phyloP scores from a whole-genome alignment of 1,284 basidiomycete genomes.

The Sphaerobolus stellatus region DNA sequence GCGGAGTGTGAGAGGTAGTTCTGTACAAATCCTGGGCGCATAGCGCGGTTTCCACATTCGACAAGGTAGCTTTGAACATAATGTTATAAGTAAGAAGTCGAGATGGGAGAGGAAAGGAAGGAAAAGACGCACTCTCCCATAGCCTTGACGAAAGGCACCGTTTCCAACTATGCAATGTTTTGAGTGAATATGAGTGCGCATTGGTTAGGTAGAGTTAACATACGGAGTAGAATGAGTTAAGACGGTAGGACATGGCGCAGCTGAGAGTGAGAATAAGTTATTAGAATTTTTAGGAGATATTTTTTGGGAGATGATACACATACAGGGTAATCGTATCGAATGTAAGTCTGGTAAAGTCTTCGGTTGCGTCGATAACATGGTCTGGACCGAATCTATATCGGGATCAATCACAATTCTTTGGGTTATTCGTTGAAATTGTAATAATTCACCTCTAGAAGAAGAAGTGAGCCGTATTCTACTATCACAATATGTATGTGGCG shows the following conservation, averaged over 20 bases:
- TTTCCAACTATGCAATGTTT: slow-evolving; percentile 24
- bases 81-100: background rate
- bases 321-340: slow-evolving; percentile 47
- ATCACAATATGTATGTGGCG: background rate
- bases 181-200: background rate
- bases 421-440: background rate
- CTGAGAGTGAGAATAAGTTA: background rate
- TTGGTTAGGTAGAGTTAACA: background rate
- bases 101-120: too few relatives aligned
- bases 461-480: background rate
- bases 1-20: slow-evolving; percentile 33
- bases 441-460: background rate
- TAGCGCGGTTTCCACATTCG: slow-evolving; percentile 38
- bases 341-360: slow-evolving; percentile 49
- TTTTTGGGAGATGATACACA: background rate
- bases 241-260: slow-evolving; percentile 43
- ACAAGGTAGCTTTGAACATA: slow-evolving; percentile 35
- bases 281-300: background rate
- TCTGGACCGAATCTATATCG: slow-evolving; percentile 42
- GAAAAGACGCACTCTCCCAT: slow-evolving; percentile 32
- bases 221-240: slow-evolving; percentile 41
- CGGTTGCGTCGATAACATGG: slow-evolving; percentile 41
- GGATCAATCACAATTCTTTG: background rate
- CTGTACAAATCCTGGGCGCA: slow-evolving; percentile 37
- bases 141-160: slow-evolving; percentile 43